These are phyloP conservation scores for Globisporangium cystogenes DNA, from an alignment of 352 stramenopile genomes.

Conservation along the genomic window DNA sequence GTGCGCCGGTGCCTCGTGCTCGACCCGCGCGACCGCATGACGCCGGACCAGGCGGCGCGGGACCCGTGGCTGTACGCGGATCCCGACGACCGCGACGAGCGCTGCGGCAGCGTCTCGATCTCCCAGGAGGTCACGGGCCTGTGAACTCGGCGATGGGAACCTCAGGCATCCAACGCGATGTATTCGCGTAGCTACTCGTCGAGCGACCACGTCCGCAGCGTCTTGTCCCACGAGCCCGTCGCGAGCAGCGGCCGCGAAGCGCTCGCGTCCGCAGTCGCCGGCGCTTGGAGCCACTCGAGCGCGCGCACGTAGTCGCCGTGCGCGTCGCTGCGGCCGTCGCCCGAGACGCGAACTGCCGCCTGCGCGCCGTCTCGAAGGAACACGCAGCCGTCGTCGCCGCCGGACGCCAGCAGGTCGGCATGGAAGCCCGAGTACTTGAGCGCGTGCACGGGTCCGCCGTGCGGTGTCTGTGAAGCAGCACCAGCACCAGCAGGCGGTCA, in stretches of 20 bases:
- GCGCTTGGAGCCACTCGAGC: constrained; percentile 48
- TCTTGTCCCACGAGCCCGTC: constrained; percentile 66
- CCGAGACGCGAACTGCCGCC: constrained; percentile 9
- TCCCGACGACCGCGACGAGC: neutral
- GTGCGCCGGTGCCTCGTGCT: constrained; percentile 61
- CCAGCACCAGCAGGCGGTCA: neutral
- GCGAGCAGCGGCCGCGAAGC: constrained; percentile 20
- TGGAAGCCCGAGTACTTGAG: constrained; percentile 65
- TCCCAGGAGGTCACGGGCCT: constrained; percentile 1
- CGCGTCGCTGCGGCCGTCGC: neutral
- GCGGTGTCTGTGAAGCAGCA: constrained; percentile 15
- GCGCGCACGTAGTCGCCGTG: constrained; percentile 74
- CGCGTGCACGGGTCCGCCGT: constrained; percentile 44
- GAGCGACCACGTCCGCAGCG: constrained; percentile 37
- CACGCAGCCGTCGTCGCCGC: constrained; percentile 55
- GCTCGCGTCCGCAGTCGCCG: constrained; percentile 5
- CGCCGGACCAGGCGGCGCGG: constrained; percentile 40
- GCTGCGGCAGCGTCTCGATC: neutral
- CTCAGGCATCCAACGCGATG: too few species aligned
- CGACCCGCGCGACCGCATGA: constrained; percentile 55
- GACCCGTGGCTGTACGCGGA: constrained; percentile 46
- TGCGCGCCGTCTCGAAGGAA: constrained; percentile 35
- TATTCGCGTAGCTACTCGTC: constrained; percentile 5
- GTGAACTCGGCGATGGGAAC: too few species aligned
- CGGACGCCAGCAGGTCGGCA: constrained; percentile 51